These are phyloP conservation scores for Penicillium decumbens DNA, from an alignment of 2,329 filamentous ascomycete genomes.

Conservation along the genomic window DNA sequence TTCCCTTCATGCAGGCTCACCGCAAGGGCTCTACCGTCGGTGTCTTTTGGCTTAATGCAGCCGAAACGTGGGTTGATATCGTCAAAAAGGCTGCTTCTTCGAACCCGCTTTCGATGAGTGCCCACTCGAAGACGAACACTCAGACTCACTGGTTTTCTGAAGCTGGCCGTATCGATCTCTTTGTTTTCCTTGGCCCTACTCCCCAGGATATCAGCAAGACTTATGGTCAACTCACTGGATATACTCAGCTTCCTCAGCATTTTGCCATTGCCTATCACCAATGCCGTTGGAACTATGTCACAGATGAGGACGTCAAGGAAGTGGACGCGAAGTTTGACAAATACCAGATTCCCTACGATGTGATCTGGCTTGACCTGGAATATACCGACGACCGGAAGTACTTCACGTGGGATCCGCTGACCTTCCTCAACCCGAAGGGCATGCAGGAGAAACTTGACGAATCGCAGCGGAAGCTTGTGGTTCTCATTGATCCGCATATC, in stretches of 20 bases:
- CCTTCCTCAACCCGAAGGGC: slow-evolving; percentile 75
- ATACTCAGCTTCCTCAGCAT: slow-evolving; percentile 83
- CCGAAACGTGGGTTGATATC: slow-evolving; percentile 96
- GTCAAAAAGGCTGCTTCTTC: slow-evolving; percentile 68
- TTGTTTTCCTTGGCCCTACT: slow-evolving; percentile 87
- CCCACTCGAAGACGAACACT: slow-evolving; percentile 66
- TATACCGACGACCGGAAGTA: slow-evolving; percentile 97
- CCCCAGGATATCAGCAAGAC: slow-evolving; percentile 74
- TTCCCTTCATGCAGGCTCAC: slow-evolving; percentile 97
- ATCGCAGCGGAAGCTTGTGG: slow-evolving; percentile 82
- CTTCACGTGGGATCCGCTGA: slow-evolving; percentile 92
- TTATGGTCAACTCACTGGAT: slow-evolving; percentile 87
- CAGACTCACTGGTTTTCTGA: slow-evolving; percentile 98
- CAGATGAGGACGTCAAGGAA: slow-evolving; percentile 93
- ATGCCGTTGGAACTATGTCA: slow-evolving; percentile 98
- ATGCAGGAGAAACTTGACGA: slow-evolving; percentile 87
- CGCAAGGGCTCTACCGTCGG: slow-evolving; percentile 89
- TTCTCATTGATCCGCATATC: slow-evolving; percentile 96
- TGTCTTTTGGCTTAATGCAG: slow-evolving; percentile 95
- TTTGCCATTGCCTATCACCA: slow-evolving; percentile 94
- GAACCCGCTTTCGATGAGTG: slow-evolving; percentile 73
- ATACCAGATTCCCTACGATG: slow-evolving; percentile 90
- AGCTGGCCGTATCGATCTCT: slow-evolving; percentile 80
- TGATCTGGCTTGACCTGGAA: slow-evolving; percentile 98
- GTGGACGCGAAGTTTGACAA: slow-evolving; percentile 96